Evolutionary conservation across 257 asterid species (phyloP).

Genomic region (Parsonsia alboflavescens): DNA sequence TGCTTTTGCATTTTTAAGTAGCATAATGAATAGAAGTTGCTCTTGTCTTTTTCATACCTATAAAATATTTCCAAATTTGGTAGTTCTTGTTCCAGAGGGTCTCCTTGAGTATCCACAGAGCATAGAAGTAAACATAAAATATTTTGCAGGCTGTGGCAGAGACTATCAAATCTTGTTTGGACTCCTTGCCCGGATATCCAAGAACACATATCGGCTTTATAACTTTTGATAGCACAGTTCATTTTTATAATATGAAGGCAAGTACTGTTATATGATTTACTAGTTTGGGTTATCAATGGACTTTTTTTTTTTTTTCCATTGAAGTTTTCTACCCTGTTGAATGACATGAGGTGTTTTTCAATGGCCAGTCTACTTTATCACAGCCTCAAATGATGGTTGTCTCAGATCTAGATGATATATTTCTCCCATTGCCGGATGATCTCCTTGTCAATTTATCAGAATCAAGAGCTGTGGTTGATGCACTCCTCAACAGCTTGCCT

Average conservation of each 20-base stretch:
- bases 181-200: conserved; percentile 80
- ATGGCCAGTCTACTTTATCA: conserved; percentile 25
- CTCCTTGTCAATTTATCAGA: conserved; percentile 96
- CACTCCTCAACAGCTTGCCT: conserved; percentile 93
- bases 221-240: conserved; percentile 91
- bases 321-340: background rate
- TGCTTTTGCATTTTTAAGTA: conserved; percentile 9
- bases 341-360: conserved; percentile 30
- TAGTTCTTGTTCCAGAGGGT: background rate
- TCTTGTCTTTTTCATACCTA: background rate
- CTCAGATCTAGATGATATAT: conserved; percentile 31
- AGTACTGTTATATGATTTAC: conserved; percentile 12
- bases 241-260: conserved; percentile 95
- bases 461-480: conserved; percentile 86
- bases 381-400: conserved; percentile 37
- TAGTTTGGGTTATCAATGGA: background rate
- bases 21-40: background rate
- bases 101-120: background rate
- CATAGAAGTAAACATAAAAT: background rate
- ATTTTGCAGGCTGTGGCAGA: conserved; percentile 75
- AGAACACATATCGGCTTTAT: conserved; percentile 96
- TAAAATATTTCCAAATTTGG: background rate
- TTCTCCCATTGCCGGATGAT: conserved; percentile 65
- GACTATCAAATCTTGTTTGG: conserved; percentile 86
- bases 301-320: background rate